A percentile compares a stretch with the other conserved stretches of the same genome.
Evolutionary conservation across 108 stramenopile species (phyloP).

Genomic region (Pseudonitzschia multiseries): DNA sequence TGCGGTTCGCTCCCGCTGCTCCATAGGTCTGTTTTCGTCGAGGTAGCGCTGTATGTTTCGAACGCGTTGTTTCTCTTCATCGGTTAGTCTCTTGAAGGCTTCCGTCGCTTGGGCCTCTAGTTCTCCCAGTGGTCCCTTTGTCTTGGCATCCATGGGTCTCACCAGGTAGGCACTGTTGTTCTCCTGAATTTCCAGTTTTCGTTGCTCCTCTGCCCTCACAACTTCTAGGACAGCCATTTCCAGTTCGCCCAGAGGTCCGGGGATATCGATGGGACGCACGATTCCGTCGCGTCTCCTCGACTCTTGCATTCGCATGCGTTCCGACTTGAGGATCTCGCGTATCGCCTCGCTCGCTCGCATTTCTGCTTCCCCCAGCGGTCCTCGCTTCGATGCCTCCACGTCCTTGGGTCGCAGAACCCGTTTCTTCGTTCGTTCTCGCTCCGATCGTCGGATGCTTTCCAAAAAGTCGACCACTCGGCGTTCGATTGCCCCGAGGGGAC

Average conservation of each 20-base stretch:
- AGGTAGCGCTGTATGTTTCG: constrained; percentile 56
- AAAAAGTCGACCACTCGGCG: constrained; percentile 59
- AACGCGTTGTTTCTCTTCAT: constrained; percentile 70
- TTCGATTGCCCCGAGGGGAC: constrained; percentile 76
- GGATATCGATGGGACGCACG: constrained; percentile 80
- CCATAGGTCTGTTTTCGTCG: constrained; percentile 72
- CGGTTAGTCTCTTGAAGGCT: constrained; percentile 52
- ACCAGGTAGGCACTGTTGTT: constrained; percentile 24
- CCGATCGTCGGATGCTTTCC: constrained; percentile 53
- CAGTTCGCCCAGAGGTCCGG: constrained; percentile 80
- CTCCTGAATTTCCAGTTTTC: constrained; percentile 48
- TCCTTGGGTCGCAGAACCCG: constrained; percentile 72
- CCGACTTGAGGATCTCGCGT: constrained; percentile 57
- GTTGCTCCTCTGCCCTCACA: constrained; percentile 59
- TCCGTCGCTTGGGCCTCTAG: constrained; percentile 62
- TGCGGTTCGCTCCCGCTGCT: constrained; percentile 42
- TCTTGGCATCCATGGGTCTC: constrained; percentile 70
- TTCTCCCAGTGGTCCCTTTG: constrained; percentile 66
- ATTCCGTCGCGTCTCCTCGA: constrained; percentile 52
- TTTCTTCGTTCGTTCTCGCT: constrained; percentile 55
- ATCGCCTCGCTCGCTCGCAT: constrained; percentile 52
- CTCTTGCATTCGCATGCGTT: constrained; percentile 61
- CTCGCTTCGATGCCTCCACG: constrained; percentile 56
- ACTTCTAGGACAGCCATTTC: constrained; percentile 63
- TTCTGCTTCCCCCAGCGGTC: constrained; percentile 78